Evolutionary conservation across 139 green algal species (phyloP), one percentile per base, ranked within the genome.

Genomic region (Chlamydomonas applanata): DNA sequence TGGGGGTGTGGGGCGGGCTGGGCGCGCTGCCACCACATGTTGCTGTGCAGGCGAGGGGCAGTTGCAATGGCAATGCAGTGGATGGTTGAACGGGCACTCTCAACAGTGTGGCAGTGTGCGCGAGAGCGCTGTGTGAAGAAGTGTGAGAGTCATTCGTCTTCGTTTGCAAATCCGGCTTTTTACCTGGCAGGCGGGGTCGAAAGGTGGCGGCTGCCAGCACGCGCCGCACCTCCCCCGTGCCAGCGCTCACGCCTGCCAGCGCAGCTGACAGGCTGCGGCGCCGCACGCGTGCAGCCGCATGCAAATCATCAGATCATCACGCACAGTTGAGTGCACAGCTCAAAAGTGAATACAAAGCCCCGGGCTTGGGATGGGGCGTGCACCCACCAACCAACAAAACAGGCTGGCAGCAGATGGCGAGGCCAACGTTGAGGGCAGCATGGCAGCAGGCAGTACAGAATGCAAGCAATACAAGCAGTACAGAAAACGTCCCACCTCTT

Each of bases 171-270:
- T 20, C 13, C 2, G 25, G 14, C 4, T 27, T n/a, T 5, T 19
- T 13, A 89, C 83, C 84, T 53, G 84, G 84, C 56, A 89, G 73
- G 22, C 84, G 59, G 3, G 84, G 84, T 27, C 75, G 72, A 80
- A 89, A 89, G 36, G 80, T 83, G 65, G 59, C 60, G 29, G 63
- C 27, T 17, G 52, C 13, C 17, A 78, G 64, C 30, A 86, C 57
- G 20, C 76, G 72, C 11, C 71, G 61, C 67, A 86, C 76, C 29
- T 82, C 76, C 29, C 81, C 81, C 2, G 67, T 83, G 32, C 76
- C 76, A 46, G 81, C 72, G 29, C 74, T 69, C 17, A 82, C 81
- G 19, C 71, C 73, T 0, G 72, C 29, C 72, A 86, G 76, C 27
- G 76, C 76, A 25, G 76, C 69, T 40, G 81, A 64, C 33, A 78